A percentile compares a stretch with the other conserved stretches of the same genome.
Conservation (phyloP, 2,329 filamentous ascomycete genomes). For the Acephala macrosclerotiorum region DNA sequence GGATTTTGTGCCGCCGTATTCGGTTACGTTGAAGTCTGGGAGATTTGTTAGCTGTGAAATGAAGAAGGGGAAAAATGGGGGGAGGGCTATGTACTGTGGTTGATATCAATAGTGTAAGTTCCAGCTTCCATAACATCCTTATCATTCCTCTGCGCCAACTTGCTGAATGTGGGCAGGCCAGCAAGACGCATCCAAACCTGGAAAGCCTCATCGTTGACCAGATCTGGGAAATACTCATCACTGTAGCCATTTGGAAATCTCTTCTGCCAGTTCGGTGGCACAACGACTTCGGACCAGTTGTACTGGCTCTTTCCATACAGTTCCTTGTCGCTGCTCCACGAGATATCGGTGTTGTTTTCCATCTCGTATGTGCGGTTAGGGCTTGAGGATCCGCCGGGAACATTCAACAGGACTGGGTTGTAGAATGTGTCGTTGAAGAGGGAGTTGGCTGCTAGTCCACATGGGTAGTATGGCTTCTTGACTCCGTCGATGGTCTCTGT, state of each 20-base stretch:
- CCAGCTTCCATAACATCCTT: slow-evolving; percentile 70
- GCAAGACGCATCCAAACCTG: slow-evolving; percentile 99
- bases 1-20: slow-evolving; percentile 87
- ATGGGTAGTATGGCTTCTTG: slow-evolving; percentile 85
- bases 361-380: slow-evolving; percentile 70
- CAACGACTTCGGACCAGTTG: slow-evolving; percentile 69
- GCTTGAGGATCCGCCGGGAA: slow-evolving; percentile 47
- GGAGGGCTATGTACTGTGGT: slow-evolving; percentile 69
- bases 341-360: slow-evolving; percentile 75
- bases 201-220: slow-evolving; percentile 82
- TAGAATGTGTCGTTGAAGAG: slow-evolving; percentile 93
- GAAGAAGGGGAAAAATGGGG: neutral
- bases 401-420: slow-evolving; percentile 67
- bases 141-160: slow-evolving; percentile 87
- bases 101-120: slow-evolving; percentile 78
- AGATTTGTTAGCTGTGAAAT: slow-evolving; percentile 32
- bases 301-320: slow-evolving; percentile 79
- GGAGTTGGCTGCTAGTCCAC: slow-evolving; percentile 95
- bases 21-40: slow-evolving; percentile 82
- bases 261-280: slow-evolving; percentile 85
- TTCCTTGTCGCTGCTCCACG: slow-evolving; percentile 84
- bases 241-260: slow-evolving; percentile 78
- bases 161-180: slow-evolving; percentile 92
- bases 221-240: slow-evolving; percentile 65
- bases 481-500: slow-evolving; percentile 53